These are phyloP conservation scores for Elsinoe perseae DNA, from an alignment of 2,329 filamentous ascomycete species.

Conservation along the genomic window DNA sequence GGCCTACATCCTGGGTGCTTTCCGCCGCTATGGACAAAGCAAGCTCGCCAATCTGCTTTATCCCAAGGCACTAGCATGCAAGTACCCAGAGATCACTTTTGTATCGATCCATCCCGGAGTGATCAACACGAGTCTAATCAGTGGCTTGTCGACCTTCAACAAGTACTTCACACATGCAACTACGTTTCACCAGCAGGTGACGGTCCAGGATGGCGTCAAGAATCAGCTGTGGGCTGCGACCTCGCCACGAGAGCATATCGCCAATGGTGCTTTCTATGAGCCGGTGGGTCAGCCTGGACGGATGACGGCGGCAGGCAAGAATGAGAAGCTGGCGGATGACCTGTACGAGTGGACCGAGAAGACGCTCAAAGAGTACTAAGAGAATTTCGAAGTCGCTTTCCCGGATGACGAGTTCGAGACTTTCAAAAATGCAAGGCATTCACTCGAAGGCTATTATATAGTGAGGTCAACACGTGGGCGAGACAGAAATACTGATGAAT, in stretches of 20 bases:
- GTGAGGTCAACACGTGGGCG: too few relatives aligned
- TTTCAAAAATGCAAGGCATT: too few relatives aligned
- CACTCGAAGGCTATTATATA: too few relatives aligned
- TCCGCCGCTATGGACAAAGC: conserved; percentile 39
- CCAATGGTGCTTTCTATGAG: conserved; percentile 32
- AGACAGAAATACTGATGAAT: too few relatives aligned
- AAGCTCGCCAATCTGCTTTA: conserved; percentile 46
- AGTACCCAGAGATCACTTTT: conserved; percentile 37
- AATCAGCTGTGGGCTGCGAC: conserved; percentile 26
- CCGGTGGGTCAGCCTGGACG: conserved; percentile 29
- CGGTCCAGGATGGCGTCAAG: conserved; percentile 23
- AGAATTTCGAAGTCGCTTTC: too few relatives aligned
- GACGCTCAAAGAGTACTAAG: background rate
- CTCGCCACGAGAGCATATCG: conserved; percentile 19
- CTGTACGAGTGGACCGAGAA: background rate
- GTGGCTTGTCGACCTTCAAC: conserved; percentile 28
- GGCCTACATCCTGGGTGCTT: conserved; percentile 19
- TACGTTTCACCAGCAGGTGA: background rate
- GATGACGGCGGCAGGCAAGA: background rate
- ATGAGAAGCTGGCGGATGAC: background rate
- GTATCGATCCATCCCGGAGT: conserved; percentile 38
- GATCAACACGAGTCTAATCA: conserved; percentile 33
- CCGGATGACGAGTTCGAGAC: too few relatives aligned
- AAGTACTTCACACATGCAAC: background rate
- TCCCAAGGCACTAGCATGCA: conserved; percentile 34